Evolutionary conservation across 768 basidiomycete genomes (phyloP).

Genomic region (Naganishia vaughanmartiniae): DNA sequence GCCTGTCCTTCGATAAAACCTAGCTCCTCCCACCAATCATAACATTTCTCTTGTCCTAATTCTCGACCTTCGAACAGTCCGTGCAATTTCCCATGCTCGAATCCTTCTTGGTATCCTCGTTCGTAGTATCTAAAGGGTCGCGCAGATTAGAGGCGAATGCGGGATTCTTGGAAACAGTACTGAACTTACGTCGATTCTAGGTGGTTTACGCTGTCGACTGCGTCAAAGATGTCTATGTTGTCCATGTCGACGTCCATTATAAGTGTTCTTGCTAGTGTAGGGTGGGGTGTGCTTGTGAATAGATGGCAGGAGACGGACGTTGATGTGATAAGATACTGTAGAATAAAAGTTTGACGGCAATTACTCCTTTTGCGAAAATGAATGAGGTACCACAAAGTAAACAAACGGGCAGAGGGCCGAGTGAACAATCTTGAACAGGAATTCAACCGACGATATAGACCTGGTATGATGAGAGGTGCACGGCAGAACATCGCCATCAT

Average conservation of each 20-base stretch:
- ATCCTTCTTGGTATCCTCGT: conserved; percentile 71
- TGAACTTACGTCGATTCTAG: conserved; percentile 27
- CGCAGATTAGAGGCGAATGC: background rate
- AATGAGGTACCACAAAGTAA: background rate
- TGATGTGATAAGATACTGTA: too few species aligned
- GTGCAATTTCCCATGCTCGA: conserved; percentile 79
- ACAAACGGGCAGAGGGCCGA: background rate
- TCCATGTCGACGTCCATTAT: conserved; percentile 19
- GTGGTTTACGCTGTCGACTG: conserved; percentile 24
- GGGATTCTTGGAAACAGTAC: background rate
- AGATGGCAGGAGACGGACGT: background rate
- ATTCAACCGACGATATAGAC: too few species aligned
- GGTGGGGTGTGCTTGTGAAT: too few species aligned
- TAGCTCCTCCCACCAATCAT: conserved; percentile 95
- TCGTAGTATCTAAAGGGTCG: conserved; percentile 67
- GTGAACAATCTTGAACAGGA: too few species aligned
- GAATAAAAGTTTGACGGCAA: conserved; percentile 2
- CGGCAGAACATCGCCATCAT: background rate
- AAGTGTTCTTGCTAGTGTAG: background rate
- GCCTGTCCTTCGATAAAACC: conserved; percentile 90
- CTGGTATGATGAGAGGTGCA: background rate
- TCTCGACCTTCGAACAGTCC: conserved; percentile 87
- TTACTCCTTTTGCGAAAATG: background rate
- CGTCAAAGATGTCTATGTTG: conserved; percentile 13
- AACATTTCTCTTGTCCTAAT: conserved; percentile 83